A percentile compares a stretch with the other conserved stretches of the same genome.
Conservation (phyloP, 257 asterid species). For the Henckelia pumila region DNA sequence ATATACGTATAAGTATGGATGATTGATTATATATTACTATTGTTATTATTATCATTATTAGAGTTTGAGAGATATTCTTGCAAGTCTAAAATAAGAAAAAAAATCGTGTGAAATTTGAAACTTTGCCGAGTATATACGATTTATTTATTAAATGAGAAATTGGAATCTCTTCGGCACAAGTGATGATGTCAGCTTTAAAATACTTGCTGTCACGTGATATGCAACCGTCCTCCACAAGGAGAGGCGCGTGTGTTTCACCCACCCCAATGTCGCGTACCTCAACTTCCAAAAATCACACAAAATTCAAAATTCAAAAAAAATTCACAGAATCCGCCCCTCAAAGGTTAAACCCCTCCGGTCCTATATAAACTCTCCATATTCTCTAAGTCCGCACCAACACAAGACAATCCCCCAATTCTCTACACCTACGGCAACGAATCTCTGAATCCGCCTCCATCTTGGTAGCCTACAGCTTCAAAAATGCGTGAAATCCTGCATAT, state of each 20-base stretch:
- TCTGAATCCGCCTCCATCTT: conserved; percentile 1
- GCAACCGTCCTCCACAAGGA: background rate
- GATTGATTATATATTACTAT: too few relatives aligned
- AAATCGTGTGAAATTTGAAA: too few relatives aligned
- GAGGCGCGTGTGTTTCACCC: conserved; percentile 24
- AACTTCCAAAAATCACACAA: background rate
- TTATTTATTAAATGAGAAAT: too few relatives aligned
- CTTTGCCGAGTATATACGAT: too few relatives aligned
- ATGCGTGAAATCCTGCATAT: conserved; percentile 83
- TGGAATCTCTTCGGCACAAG: too few relatives aligned
- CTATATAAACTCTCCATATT: conserved; percentile 20
- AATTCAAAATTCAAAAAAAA: conserved; percentile 34
- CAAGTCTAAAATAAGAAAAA: too few relatives aligned
- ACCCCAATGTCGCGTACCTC: background rate
- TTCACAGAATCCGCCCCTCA: conserved; percentile 21
- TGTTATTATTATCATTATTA: too few relatives aligned
- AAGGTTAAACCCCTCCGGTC: background rate
- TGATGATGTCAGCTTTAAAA: too few relatives aligned
- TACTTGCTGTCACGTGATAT: too few relatives aligned
- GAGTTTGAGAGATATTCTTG: too few relatives aligned
- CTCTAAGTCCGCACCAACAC: conserved; percentile 9
- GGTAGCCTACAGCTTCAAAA: conserved; percentile 6
- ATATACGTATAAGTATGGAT: too few relatives aligned
- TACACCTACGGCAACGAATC: background rate
- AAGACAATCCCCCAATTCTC: conserved; percentile 4